Base-by-base conservation (phyloP, 352 stramenopile genomes). In the Pythium brachiatum region DNA sequence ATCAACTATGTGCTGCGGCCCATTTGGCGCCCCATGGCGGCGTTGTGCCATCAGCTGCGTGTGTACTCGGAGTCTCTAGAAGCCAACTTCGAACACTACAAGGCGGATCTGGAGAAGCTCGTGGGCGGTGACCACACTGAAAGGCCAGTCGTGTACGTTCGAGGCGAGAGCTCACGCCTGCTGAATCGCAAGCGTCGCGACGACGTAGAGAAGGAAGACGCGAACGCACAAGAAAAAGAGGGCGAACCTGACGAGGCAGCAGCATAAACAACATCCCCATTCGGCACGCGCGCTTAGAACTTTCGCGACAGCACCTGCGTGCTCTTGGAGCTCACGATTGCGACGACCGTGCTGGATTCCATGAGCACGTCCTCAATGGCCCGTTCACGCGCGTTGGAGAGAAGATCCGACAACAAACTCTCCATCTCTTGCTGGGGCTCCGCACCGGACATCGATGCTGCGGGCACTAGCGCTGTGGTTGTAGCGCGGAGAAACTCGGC, bases 311-410 rank as follows among this genome's bases (percentile, higher is more conserved):
- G 53, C 15, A 88, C 73, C 66, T 90, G 83, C 18, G 76, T 81
- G 62, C 82, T 92, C 57, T 88, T 90, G 15, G 82, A 87, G 53
- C 83, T 92, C 23, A 95, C 86, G 53, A 95, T 93, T 8, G 83
- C 86, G 21, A 90, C 82, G 25, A 95, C 74, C 26, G 73, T 89
- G 66, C 81, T 93, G 26, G 90, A 80, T 38, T 95, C 83, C 83
- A 95, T 92, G n/a, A 95, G 59, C 13, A 75, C 48, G 46, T 91
- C 82, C 32, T 91, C 75, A 7, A 73, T 18, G 1, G 86, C 72
- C 8, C 83, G 78, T 44, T 86, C 76, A n/a, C 82, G 81, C 18
- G 82, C 81, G 56, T 81, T 92, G n/a, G 83, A 89, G 12, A 95
- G 64, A 44, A 95, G 34, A 38, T 93, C 83, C 0, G 80, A 91